Evolutionary conservation across 495 filamentous ascomycete genomes (phyloP).

Genomic region (Clavariopsis aquatica): DNA sequence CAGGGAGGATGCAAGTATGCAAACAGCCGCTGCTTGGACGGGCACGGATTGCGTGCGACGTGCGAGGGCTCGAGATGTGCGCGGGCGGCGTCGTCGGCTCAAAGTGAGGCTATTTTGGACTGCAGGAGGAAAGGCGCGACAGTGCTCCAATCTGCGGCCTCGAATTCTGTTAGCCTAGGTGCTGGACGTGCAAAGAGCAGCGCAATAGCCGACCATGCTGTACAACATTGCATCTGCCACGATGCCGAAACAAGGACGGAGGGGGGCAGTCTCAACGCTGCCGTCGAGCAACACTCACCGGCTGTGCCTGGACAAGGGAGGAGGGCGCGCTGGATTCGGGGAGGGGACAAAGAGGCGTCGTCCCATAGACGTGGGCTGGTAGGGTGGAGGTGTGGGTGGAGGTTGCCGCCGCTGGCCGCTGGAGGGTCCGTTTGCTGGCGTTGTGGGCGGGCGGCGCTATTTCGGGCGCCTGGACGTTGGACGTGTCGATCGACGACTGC

Average conservation of each 20-base stretch:
- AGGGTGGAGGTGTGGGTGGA: neutral
- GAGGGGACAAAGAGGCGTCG: conserved; percentile 30
- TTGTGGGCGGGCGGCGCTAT: neutral
- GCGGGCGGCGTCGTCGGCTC: conserved; percentile 12
- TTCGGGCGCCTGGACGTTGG: neutral
- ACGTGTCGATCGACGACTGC: neutral
- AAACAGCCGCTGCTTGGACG: conserved; percentile 26
- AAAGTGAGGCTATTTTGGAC: neutral
- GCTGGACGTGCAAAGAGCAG: conserved; percentile 22
- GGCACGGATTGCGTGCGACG: conserved; percentile 25
- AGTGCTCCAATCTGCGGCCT: conserved; percentile 17
- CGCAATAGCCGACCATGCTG: conserved; percentile 24
- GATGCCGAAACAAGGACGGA: conserved; percentile 35
- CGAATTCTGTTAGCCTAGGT: conserved; percentile 25
- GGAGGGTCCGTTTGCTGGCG: neutral
- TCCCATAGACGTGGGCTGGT: conserved; percentile 3
- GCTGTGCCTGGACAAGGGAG: conserved; percentile 31
- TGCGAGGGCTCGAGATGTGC: conserved; percentile 9
- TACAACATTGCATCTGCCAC: conserved; percentile 36
- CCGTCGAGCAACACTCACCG: conserved; percentile 28
- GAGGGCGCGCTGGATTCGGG: conserved; percentile 7
- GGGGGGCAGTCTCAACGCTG: conserved; percentile 24
- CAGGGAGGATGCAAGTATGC: conserved; percentile 16
- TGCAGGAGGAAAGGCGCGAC: conserved; percentile 1
- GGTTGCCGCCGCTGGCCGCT: conserved; percentile 5